A percentile compares a stretch with the other conserved stretches of the same genome.
These are phyloP conservation scores for Elymus sibiricus DNA, from an alignment of 176 grass and related monocot species.

Conservation along the genomic window DNA sequence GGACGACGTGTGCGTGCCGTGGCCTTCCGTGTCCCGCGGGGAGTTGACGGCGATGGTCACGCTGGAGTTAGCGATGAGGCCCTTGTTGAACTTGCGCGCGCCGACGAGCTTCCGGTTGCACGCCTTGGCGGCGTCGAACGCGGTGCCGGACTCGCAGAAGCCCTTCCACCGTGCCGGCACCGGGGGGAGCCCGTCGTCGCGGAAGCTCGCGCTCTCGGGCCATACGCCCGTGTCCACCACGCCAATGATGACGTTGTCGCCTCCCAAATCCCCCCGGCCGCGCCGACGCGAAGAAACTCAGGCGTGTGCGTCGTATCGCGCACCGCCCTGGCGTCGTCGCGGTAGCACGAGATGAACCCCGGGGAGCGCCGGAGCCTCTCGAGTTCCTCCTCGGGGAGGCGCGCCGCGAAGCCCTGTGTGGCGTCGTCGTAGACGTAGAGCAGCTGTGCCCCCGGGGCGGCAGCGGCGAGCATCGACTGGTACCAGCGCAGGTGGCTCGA, in stretches of 20 bases:
- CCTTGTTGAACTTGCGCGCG: no score
- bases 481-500: conserved; percentile 55
- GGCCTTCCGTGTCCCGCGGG: no score
- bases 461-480: conserved; percentile 41
- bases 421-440: conserved; percentile 77
- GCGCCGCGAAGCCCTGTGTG: conserved; percentile 59
- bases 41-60: no score
- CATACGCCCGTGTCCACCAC: conserved; percentile 37
- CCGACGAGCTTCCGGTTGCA: no score
- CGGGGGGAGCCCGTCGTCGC: no score
- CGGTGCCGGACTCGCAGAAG: no score
- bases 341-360: conserved; percentile 64
- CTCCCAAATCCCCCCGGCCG: conserved; percentile 23
- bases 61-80: no score
- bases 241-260: conserved; percentile 63
- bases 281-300: conserved; percentile 57
- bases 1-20: no score
- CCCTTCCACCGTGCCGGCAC: no score
- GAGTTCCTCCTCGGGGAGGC: conserved; percentile 31
- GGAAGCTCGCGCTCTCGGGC: no score
- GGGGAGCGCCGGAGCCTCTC: conserved; percentile 21
- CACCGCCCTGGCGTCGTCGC: conserved; percentile 37
- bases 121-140: no score
- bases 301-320: conserved; percentile 77
- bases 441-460: neutral